Evolutionary conservation across 2,329 filamentous ascomycete species (phyloP), one percentile per base, ranked within the genome.

Genomic region (Dactylellina drechsleri): DNA sequence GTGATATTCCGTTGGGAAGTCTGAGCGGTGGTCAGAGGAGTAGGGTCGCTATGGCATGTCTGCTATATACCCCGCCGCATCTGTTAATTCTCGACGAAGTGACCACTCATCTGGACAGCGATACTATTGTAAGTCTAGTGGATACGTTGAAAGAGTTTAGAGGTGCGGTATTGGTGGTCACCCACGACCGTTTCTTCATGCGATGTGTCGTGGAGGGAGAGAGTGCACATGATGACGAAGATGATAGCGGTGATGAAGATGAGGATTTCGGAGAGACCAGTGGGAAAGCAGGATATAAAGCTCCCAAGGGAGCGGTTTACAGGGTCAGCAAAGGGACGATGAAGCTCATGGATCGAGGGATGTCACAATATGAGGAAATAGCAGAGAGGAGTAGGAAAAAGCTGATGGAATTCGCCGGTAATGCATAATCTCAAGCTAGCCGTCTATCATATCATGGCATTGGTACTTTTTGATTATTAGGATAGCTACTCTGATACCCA

Each of bases 171-270:
- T 82, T 96, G 45, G 83, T 95, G 4, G 89, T 95, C 3, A 92
- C 89, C 41, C 92, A 96, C 83, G 92, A 96, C 81, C 85, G 92
- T 36, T 96, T 91, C 85, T 90, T 96, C 79, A 86, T 95, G 82
- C 86, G 89, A 53, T 88, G 88, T 1, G 91, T 91, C 0, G 85
- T 95, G 0, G 90, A 92, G 80, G 89, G 89, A 0, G 81, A 86
- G 54, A 81, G 77, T 2, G 85, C 82, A n/a, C 82, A 81, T 1
- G 83, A 83, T 2, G 84, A 85, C 53, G 84, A 85, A 54, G 83
- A 81, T 18, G 83, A 79, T 0, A 81, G 77, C 1, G 83, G 83
- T 2, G 83, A 82, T 1, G 83, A 83, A 1, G 83, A 82, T 1
- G 82, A 82, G 36, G 80, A 81, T 67, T 79, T 79, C 0, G 83